These are phyloP conservation scores for Talaromyces nanjingensis DNA, from an alignment of 495 filamentous ascomycete species.

Conservation along the genomic window DNA sequence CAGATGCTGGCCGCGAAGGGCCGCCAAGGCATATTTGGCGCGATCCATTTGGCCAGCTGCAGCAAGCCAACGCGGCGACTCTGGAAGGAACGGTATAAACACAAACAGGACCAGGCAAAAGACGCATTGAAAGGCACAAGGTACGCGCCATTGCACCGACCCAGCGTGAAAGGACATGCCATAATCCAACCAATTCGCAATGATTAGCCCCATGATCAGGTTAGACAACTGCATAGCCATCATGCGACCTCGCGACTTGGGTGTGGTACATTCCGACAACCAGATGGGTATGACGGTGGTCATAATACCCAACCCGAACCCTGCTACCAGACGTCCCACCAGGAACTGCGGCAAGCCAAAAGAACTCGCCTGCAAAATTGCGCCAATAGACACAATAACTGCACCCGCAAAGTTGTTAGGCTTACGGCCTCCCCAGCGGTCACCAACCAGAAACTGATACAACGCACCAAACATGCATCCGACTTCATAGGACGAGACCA, in stretches of 20 bases:
- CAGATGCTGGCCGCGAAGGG: conserved; percentile 11
- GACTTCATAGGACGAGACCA: conserved; percentile 17
- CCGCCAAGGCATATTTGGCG: conserved; percentile 46
- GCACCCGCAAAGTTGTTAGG: conserved; percentile 56
- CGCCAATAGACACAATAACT: conserved; percentile 49
- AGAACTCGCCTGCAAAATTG: conserved; percentile 41
- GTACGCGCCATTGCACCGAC: conserved; percentile 42
- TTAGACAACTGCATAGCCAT: conserved; percentile 35
- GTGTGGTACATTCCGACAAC: conserved; percentile 58
- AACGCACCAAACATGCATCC: conserved; percentile 13
- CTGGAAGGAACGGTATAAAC: conserved; percentile 23
- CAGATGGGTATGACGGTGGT: conserved; percentile 64
- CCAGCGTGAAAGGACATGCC: conserved; percentile 11
- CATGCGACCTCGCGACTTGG: conserved; percentile 57
- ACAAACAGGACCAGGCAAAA: conserved; percentile 35
- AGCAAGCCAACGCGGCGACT: conserved; percentile 28
- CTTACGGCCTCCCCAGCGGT: conserved; percentile 42
- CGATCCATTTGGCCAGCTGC: conserved; percentile 47
- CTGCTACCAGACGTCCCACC: conserved; percentile 62
- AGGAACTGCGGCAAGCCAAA: conserved; percentile 47
- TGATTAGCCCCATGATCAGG: conserved; percentile 14
- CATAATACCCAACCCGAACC: conserved; percentile 61
- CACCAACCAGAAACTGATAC: conserved; percentile 21
- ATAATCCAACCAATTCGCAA: conserved; percentile 21
- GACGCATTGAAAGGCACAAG: conserved; percentile 52